These are phyloP conservation scores for Nothophytophthora sp. DNA, from an alignment of 352 stramenopile species.

Conservation along the genomic window DNA sequence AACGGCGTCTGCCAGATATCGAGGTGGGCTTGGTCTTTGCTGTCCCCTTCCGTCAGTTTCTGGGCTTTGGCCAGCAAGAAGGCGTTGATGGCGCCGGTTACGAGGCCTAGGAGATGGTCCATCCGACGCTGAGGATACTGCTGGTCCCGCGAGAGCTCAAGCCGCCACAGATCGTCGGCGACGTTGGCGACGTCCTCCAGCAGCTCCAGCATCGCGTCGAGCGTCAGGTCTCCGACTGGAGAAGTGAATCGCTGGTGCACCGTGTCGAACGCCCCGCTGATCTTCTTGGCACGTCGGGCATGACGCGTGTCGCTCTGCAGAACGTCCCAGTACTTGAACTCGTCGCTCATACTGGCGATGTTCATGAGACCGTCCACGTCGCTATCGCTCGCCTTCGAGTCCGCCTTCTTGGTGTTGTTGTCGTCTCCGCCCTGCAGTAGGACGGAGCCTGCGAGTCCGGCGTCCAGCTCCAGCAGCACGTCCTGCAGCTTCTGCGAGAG, in stretches of 20 bases:
- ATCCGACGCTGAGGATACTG: conserved; percentile 88
- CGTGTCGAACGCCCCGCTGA: conserved; percentile 78
- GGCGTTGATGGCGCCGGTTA: conserved; percentile 73
- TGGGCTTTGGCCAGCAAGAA: conserved; percentile 63
- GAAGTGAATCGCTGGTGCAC: conserved; percentile 78
- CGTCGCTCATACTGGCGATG: conserved; percentile 86
- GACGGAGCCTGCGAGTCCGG: conserved; percentile 49
- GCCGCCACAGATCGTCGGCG: conserved; percentile 90
- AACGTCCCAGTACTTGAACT: conserved; percentile 87
- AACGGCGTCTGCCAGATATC: conserved; percentile 75
- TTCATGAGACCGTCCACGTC: conserved; percentile 51
- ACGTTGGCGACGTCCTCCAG: conserved; percentile 86
- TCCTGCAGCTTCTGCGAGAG: conserved; percentile 86
- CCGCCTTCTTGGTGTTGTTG: conserved; percentile 15
- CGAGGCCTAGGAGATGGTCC: conserved; percentile 86
- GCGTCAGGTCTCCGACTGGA: conserved; percentile 49
- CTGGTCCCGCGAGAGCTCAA: conserved; percentile 54
- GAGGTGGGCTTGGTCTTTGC: conserved; percentile 32
- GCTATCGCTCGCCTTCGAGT: conserved; percentile 17
- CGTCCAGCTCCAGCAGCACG: conserved; percentile 73
- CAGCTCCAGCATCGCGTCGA: conserved; percentile 85
- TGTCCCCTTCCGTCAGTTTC: conserved; percentile 11
- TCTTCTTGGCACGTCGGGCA: conserved; percentile 71
- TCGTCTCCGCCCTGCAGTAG: conserved; percentile 24
- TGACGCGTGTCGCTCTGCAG: conserved; percentile 50